A percentile compares a stretch with the other conserved stretches of the same genome.
Conservation (phyloP, 495 filamentous ascomycete species). For the Parmelia sp. region DNA sequence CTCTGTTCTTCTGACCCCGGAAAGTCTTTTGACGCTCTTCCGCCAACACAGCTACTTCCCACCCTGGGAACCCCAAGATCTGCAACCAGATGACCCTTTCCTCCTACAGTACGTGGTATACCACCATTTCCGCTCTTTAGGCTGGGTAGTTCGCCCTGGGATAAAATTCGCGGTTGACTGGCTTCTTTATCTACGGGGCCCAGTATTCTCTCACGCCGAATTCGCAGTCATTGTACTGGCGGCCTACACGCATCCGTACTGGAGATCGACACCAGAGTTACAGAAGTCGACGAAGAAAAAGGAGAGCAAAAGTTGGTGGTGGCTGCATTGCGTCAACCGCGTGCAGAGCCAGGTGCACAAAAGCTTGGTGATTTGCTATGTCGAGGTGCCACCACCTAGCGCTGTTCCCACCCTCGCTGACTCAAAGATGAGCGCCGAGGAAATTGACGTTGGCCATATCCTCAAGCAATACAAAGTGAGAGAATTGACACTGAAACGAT, state of each 20-base stretch:
- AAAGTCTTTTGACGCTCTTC: slow-evolving; percentile 55
- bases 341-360: slow-evolving; percentile 88
- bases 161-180: slow-evolving; percentile 94
- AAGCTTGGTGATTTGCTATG: slow-evolving; percentile 78
- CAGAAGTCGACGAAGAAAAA: slow-evolving; percentile 42
- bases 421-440: slow-evolving; percentile 32
- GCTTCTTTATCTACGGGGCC: slow-evolving; percentile 89
- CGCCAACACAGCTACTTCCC: slow-evolving; percentile 66
- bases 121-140: slow-evolving; percentile 92
- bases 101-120: slow-evolving; percentile 81
- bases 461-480: slow-evolving; percentile 69
- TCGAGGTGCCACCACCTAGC: slow-evolving; percentile 76
- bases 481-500: slow-evolving; percentile 76
- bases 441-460: slow-evolving; percentile 53
- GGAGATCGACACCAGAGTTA: slow-evolving; percentile 51
- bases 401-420: slow-evolving; percentile 14
- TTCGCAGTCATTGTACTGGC: slow-evolving; percentile 82
- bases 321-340: slow-evolving; percentile 85
- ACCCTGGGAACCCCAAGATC: slow-evolving; percentile 32
- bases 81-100: slow-evolving; percentile 73
- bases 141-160: slow-evolving; percentile 91
- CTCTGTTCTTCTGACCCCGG: slow-evolving; percentile 34
- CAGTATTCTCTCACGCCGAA: slow-evolving; percentile 89
- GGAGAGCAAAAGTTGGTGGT: slow-evolving; percentile 68
- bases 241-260: slow-evolving; percentile 69